Base-by-base conservation (phyloP, 2,329 filamentous ascomycete species). In the Stachybotrys chartarum region DNA sequence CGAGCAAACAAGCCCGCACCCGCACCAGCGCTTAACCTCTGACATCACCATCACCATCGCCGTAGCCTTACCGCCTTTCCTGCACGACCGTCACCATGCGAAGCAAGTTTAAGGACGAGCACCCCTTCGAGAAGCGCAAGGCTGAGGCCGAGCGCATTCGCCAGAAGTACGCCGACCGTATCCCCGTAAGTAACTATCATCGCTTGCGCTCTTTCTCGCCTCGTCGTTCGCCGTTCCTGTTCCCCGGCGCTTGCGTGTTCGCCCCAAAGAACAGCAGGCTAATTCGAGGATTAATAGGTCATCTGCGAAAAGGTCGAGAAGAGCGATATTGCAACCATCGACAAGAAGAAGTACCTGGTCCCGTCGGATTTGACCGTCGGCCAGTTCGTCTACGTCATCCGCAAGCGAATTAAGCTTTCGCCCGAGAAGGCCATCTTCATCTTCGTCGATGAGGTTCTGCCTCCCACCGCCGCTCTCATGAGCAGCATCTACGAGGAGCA, bases 21-120 rank as follows among this genome's bases (percentile, higher is more conserved):
- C n/a, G 11, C 30, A 16, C 53, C 54, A 53, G 47, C 56, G 53
- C 53, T 24, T 30, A 50, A 54, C 58, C 52, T 50, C 52, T 59
- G 51, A 52, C 35, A 52, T 39, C 47, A 42, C 56, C 44, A 55
- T 53, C 57, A 35, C 30, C 59, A 57, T 24, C 24, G 24, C 24
- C 24, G 24, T 42, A 42, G 55, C n/a, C 59, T 59, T 56, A 59
- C 61, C 59, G 58, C 57, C 50, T 56, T 54, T 46, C 30, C 44
- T 32, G 52, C 51, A 55, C 66, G 64, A 72, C 72, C 71, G 70
- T 70, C 81, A 90, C 70, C 64, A 97, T 97, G 91, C 89, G 92
- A 73, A 96, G 91, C 82, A 97, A 97, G 86, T 99, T 99, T 78
- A 99, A 99, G 91, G 94, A 99, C 87, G 94, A 97, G 85, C 94